A percentile compares a stretch with the other conserved stretches of the same genome.
Evolutionary conservation across 2,329 filamentous ascomycete species (phyloP).

Genomic region (Dryadomyces quercivorus): DNA sequence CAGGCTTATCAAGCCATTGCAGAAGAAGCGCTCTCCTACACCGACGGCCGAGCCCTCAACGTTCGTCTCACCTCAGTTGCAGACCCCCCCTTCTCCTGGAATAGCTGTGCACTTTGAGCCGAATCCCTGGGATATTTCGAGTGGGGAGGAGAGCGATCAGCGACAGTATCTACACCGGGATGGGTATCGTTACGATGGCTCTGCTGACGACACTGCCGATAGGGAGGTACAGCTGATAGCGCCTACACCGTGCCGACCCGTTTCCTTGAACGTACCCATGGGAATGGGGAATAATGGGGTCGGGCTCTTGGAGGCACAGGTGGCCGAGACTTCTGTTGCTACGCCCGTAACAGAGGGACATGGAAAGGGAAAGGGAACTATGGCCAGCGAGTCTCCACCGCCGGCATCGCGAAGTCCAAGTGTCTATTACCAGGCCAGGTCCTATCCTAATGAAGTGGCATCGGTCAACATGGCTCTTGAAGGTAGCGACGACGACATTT

Average conservation of each 20-base stretch:
- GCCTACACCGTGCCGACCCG: constrained; percentile 4
- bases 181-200: neutral
- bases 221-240: constrained; percentile 1
- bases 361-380: neutral
- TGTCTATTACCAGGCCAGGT: constrained; percentile 4
- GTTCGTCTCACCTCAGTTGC: neutral
- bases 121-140: neutral
- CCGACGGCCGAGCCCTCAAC: neutral
- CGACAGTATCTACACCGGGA: neutral
- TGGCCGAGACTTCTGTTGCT: neutral
- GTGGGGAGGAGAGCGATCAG: neutral
- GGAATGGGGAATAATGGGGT: neutral
- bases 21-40: neutral
- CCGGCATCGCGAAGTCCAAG: neutral
- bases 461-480: neutral
- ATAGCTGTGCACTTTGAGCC: neutral
- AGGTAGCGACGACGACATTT: neutral
- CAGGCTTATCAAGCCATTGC: neutral
- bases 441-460: neutral
- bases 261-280: neutral
- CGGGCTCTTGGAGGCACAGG: neutral
- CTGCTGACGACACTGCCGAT: neutral
- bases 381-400: neutral
- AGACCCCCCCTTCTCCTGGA: neutral
- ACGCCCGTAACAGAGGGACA: neutral